phyloP scores from a whole-genome alignment of 805 yeast genomes.

The Lachancea waltii region DNA sequence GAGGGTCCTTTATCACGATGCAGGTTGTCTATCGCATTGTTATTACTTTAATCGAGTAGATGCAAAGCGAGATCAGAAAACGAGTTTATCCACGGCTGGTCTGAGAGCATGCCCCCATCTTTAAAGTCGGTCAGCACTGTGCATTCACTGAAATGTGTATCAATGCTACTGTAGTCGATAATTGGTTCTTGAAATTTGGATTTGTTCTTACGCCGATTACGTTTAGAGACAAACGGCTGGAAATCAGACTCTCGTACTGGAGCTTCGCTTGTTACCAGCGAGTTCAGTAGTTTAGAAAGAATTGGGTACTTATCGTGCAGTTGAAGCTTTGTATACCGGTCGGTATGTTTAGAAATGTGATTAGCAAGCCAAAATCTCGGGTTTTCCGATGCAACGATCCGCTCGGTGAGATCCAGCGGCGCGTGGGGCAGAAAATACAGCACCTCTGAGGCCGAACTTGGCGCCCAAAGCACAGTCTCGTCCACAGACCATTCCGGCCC shows the following conservation, averaged over 20 bases:
- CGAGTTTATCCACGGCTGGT: slow-evolving; percentile 42
- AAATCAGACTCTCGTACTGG: slow-evolving; percentile 17
- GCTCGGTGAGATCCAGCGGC: slow-evolving; percentile 48
- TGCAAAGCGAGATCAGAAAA: slow-evolving; percentile 50
- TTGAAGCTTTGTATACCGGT: slow-evolving; percentile 40
- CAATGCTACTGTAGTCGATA: slow-evolving; percentile 19
- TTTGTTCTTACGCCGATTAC: slow-evolving; percentile 17
- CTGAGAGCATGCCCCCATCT: slow-evolving; percentile 17
- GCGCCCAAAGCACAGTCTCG: slow-evolving; percentile 20
- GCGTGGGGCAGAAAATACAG: slow-evolving; percentile 74
- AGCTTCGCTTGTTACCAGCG: not conserved
- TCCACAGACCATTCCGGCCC: slow-evolving; percentile 26
- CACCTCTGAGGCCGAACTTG: slow-evolving; percentile 17
- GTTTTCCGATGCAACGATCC: slow-evolving; percentile 27
- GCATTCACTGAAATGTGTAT: slow-evolving; percentile 19
- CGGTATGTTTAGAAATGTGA: slow-evolving; percentile 47
- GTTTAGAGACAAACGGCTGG: slow-evolving; percentile 19
- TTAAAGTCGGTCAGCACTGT: slow-evolving; percentile 20
- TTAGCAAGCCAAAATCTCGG: slow-evolving; percentile 46
- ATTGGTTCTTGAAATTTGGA: slow-evolving; percentile 12
- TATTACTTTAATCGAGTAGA: slow-evolving; percentile 18
- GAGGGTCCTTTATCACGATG: no score
- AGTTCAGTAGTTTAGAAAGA: slow-evolving; percentile 35
- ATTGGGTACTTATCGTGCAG: slow-evolving; percentile 40
- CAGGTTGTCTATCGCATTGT: no score